Conservation (phyloP, 208 protist genomes). For the Leishmania tropica region DNA sequence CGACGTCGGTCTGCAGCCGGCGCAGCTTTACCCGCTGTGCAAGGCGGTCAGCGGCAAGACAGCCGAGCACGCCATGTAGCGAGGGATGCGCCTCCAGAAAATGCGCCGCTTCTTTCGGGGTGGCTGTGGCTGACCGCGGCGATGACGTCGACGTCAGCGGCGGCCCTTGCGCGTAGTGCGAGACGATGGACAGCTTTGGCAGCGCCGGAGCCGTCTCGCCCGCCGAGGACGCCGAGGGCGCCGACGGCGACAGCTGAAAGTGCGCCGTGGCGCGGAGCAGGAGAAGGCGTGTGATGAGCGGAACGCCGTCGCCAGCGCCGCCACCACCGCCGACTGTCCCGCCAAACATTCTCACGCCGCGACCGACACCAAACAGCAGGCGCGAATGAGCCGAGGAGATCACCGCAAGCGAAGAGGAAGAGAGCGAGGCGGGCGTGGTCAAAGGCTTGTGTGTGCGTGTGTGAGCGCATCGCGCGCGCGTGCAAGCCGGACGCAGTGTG, state of each 20-base stretch:
- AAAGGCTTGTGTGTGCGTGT: not conserved
- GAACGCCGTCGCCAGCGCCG: conserved; percentile 20
- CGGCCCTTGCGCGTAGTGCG: conserved; percentile 14
- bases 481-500: not conserved
- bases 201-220: not conserved
- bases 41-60: conserved; percentile 34
- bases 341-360: conserved; percentile 2
- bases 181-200: conserved; percentile 25
- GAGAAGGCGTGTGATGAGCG: conserved; percentile 29
- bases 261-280: conserved; percentile 24
- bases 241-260: conserved; percentile 13
- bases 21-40: conserved; percentile 23
- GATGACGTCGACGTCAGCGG: not conserved
- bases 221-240: not conserved
- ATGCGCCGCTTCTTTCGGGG: conserved; percentile 31
- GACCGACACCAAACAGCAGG: not conserved
- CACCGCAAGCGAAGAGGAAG: not conserved
- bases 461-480: too few species aligned
- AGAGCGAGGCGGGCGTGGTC: not conserved
- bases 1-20: conserved; percentile 11
- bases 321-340: not conserved
- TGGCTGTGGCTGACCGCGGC: conserved; percentile 7
- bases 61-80: conserved; percentile 33
- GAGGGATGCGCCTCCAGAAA: conserved; percentile 21
- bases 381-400: not conserved